Conservation (phyloP, 768 basidiomycete genomes). For the Pholiota molesta region DNA sequence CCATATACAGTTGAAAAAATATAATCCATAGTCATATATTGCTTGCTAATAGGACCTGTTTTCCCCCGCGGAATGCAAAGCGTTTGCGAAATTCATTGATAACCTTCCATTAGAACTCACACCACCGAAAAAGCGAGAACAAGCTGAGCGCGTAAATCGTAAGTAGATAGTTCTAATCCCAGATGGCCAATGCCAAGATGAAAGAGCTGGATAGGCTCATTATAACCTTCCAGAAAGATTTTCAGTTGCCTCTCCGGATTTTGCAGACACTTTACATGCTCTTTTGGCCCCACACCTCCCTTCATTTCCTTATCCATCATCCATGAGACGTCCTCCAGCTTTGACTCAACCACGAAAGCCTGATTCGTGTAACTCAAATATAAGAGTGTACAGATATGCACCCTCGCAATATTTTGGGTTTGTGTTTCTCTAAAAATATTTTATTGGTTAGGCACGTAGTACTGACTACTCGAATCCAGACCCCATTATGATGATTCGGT, state of each 20-base stretch:
- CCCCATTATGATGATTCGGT: constrained; percentile 79
- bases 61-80: constrained; percentile 62
- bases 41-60: constrained; percentile 49
- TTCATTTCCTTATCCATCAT: constrained; percentile 46
- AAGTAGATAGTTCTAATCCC: constrained; percentile 22
- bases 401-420: constrained; percentile 67
- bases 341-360: constrained; percentile 37
- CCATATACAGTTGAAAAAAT: constrained; percentile 4
- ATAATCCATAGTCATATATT: neutral
- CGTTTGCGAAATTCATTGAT: constrained; percentile 62
- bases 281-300: constrained; percentile 62
- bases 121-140: constrained; percentile 71
- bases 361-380: constrained; percentile 73
- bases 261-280: constrained; percentile 56
- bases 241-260: constrained; percentile 57
- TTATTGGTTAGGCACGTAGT: neutral
- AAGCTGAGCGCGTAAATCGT: constrained; percentile 75
- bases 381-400: constrained; percentile 72
- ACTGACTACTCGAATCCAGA: constrained; percentile 24
- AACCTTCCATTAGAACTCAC: constrained; percentile 63
- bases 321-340: constrained; percentile 36
- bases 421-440: constrained; percentile 9
- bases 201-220: no score
- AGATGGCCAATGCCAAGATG: neutral
- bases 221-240: constrained; percentile 51